Conservation (phyloP, 2,329 filamentous ascomycete genomes). For the Rhynchosporium graminicola region DNA sequence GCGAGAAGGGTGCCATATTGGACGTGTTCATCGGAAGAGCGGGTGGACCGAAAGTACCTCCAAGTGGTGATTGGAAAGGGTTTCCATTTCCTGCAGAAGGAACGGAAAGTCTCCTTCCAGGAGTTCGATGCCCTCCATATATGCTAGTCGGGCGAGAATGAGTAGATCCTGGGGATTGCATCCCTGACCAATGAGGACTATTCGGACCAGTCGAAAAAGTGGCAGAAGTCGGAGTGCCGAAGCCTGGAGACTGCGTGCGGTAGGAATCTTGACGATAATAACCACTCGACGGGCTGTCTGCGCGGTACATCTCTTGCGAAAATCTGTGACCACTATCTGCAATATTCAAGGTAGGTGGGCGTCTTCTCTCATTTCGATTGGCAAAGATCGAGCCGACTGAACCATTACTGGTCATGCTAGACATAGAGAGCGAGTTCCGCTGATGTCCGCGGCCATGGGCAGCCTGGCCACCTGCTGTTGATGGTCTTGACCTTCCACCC, state of each 20-base stretch:
- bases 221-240: slow-evolving; percentile 80
- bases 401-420: slow-evolving; percentile 85
- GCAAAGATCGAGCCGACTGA: slow-evolving; percentile 62
- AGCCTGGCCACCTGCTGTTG: slow-evolving; percentile 72
- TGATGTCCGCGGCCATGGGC: slow-evolving; percentile 77
- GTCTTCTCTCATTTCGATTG: slow-evolving; percentile 63
- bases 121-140: slow-evolving; percentile 65
- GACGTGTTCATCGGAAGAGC: slow-evolving; percentile 57
- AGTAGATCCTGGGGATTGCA: slow-evolving; percentile 72
- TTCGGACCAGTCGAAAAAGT: slow-evolving; percentile 76
- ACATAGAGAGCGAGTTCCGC: slow-evolving; percentile 79
- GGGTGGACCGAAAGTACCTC: slow-evolving; percentile 56
- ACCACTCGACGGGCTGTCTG: slow-evolving; percentile 54
- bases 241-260: slow-evolving; percentile 68
- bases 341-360: slow-evolving; percentile 83
- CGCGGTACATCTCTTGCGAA: slow-evolving; percentile 68
- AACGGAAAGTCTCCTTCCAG: slow-evolving; percentile 77
- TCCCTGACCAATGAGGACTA: slow-evolving; percentile 72
- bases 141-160: slow-evolving; percentile 72
- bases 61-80: slow-evolving; percentile 70
- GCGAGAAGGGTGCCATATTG: slow-evolving; percentile 55
- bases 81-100: slow-evolving; percentile 72
- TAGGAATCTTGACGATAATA: slow-evolving; percentile 53
- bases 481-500: slow-evolving; percentile 68
- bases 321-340: slow-evolving; percentile 69